Conservation (phyloP, 2,329 filamentous ascomycete genomes). For the Phaeosphaeria sp. region DNA sequence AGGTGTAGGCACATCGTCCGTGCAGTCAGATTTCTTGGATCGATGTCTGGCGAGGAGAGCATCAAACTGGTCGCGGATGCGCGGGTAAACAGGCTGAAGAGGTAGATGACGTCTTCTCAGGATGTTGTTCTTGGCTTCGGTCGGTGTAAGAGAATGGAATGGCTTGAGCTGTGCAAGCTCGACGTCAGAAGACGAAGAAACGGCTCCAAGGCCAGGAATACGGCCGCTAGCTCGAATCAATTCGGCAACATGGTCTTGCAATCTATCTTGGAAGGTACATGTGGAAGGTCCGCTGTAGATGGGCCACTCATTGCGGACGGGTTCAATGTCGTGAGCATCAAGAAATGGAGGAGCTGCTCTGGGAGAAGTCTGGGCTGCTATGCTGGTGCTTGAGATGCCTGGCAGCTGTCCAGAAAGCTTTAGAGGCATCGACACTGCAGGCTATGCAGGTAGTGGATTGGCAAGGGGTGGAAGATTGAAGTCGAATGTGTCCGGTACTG, state of each 20-base stretch:
- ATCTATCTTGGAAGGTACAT: too few relatives aligned
- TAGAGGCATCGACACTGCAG: neutral
- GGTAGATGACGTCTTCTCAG: neutral
- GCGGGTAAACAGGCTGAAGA: neutral
- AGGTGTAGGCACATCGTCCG: neutral
- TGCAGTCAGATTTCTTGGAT: neutral
- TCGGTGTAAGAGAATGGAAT: neutral
- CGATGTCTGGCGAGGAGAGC: neutral
- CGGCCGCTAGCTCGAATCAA: neutral
- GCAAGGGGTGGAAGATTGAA: neutral
- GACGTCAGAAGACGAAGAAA: neutral
- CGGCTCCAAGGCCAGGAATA: neutral
- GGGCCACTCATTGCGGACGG: neutral
- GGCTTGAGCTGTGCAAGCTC: neutral
- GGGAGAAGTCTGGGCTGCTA: neutral
- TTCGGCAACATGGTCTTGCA: too few relatives aligned
- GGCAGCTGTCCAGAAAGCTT: neutral
- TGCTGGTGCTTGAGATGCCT: neutral
- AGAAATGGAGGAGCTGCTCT: too few relatives aligned
- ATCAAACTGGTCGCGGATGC: neutral
- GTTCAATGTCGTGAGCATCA: neutral
- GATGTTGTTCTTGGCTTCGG: neutral
- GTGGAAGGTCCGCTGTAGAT: neutral
- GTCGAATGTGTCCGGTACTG: neutral
- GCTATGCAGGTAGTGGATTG: neutral